Evolutionary conservation across 306 rosid species (phyloP), one percentile per base, ranked within the genome.

Genomic region (Crataegus laevigata): DNA sequence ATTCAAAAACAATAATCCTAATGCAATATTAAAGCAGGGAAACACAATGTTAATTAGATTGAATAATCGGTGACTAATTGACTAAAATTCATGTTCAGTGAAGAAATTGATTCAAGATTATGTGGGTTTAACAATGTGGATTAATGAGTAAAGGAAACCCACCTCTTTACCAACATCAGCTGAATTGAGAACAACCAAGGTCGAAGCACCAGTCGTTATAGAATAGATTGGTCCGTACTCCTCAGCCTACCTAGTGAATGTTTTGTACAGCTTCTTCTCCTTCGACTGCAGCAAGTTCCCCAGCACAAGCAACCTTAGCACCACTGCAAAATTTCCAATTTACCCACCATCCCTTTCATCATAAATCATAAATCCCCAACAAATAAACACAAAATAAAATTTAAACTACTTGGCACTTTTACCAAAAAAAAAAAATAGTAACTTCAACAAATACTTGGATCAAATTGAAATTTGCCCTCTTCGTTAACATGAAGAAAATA

Each of bases 251-350:
- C 24, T 77, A 2, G 86, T 52, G 80, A 92, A 94, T 6, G 99
- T 91, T 81, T 85, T 89, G 85, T 94, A 79, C 15, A 97, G 97
- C 69, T 94, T 94, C 87, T 91, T 91, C 88, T 94, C 98, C 88
- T 88, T 94, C 81, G 91, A 73, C 58, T 94, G 98, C 77, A 94
- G 84, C 81, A 94, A 70, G 84, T 94, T 94, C 70, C 98, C 98
- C 2, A 94, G n/a, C 82, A 94, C 57, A 10, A 96, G 97, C 8
- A 90, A 9, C 70, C 98, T 93, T 4, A 92, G 93, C 74, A 94
- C 91, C 80, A 17, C 98, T 94, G 84, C 84, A 79, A 75, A 58
- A 52, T 64, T 28, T 26, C 68, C 80, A 57, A n/a, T 18, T 10
- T 71, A 25, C 34, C 28, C 24, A 69, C 26, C 50, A 68, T 13